Base-by-base conservation (phyloP, 1,284 basidiomycete genomes). In the Apiotrichum gamsii region DNA sequence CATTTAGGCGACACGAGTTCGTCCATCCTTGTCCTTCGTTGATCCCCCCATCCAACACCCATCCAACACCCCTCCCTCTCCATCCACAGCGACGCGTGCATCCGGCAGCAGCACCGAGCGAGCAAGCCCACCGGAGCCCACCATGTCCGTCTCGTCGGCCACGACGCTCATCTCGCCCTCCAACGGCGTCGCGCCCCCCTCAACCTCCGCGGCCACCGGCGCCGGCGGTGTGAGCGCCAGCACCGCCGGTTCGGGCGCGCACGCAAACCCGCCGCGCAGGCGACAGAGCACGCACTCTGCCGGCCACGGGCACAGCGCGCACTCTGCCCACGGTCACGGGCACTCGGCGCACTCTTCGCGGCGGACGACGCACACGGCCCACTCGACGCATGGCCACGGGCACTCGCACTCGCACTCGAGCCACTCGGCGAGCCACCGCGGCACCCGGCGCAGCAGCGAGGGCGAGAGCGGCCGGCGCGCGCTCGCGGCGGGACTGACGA, bases 81-180 rank as follows among this genome's bases (percentile, higher is more conserved):
- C n/a, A n/a, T n/a, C n/a, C n/a, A n/a, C n/a, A n/a, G n/a, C 35
- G 19, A 37, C 35, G 35, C 14, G 21, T 31, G 30, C n/a, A 6
- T 13, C 35, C 20, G 23, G 35, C 35, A 9, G n/a, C 39, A 18
- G 23, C 25, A n/a, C 20, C 41, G 8, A 20, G 9, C 23, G n/a
- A n/a, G n/a, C n/a, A n/a, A n/a, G n/a, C n/a, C n/a, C n/a, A n/a
- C n/a, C n/a, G n/a, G n/a, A n/a, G n/a, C n/a, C n/a, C n/a, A 51
- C 20, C 50, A 68, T 68, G 67, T 67, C 64, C 15, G 34, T 54
- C 8, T 63, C 65, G 11, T 67, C 64, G 24, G 60, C 50, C 14
- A 62, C 61, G 5, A 68, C 67, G 11, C 59, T 67, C 41, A 67
- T 64, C 39, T 70, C 67, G 13, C 65, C 65, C 21, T 39, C 56